Percentiles rank a stretch among this genome's conserved stretches.
Conservation (phyloP, 768 basidiomycete species). For the Glaciozyma martinii region DNA sequence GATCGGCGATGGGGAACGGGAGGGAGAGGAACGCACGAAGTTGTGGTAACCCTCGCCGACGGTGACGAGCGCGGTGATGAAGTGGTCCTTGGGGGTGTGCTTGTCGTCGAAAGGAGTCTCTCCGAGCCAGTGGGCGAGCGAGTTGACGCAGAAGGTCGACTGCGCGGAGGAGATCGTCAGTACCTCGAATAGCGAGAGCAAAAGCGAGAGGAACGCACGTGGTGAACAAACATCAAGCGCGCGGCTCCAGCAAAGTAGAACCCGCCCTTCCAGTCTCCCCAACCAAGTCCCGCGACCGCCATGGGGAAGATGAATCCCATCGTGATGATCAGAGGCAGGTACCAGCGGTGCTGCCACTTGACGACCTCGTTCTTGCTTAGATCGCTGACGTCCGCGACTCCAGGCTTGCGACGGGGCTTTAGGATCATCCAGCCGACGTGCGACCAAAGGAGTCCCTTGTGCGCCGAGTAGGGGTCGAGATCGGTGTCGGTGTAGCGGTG, state of each 20-base stretch:
- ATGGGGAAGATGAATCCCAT: conserved; percentile 67
- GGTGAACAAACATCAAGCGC: conserved; percentile 67
- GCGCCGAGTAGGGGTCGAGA: conserved; percentile 72
- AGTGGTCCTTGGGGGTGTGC: conserved; percentile 47
- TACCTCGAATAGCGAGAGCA: background rate
- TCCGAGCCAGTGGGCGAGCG: conserved; percentile 76
- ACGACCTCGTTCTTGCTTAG: conserved; percentile 59
- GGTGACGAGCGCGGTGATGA: conserved; percentile 71
- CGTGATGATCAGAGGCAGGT: conserved; percentile 53
- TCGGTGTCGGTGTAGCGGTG: conserved; percentile 67
- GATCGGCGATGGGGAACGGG: background rate
- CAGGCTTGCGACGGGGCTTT: conserved; percentile 62
- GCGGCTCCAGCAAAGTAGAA: conserved; percentile 66
- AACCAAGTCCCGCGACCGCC: conserved; percentile 58
- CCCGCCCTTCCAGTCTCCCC: conserved; percentile 69
- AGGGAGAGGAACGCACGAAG: conserved; percentile 42
- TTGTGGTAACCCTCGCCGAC: conserved; percentile 87
- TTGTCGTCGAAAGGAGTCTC: conserved; percentile 72
- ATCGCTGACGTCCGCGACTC: conserved; percentile 63
- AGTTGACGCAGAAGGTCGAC: conserved; percentile 85
- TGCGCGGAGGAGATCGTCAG: conserved; percentile 34
- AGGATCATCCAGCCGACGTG: conserved; percentile 80
- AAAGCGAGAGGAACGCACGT: conserved; percentile 49
- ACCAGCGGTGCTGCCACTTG: conserved; percentile 68
- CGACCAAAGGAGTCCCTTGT: conserved; percentile 67